A percentile compares a stretch with the other conserved stretches of the same genome.
Conservation (phyloP, 139 green algal genomes). For the Chlamydomonas schloesseri region DNA sequence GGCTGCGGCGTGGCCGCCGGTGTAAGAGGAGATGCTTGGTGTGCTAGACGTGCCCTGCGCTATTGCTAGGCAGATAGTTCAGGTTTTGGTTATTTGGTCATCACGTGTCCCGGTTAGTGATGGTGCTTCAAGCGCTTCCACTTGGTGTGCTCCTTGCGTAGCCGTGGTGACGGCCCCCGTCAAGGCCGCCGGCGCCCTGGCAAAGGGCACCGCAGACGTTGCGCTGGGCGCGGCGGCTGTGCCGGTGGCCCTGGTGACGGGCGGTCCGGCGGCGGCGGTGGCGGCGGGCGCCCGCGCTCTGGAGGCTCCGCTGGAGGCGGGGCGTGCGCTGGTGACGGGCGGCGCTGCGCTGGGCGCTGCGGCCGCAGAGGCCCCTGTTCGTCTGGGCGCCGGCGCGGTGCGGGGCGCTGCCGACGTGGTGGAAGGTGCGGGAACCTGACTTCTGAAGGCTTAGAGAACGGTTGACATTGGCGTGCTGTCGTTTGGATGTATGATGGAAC, state of each 20-base stretch:
- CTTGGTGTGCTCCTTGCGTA: not conserved
- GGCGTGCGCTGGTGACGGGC: conserved; percentile 5
- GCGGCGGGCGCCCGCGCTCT: conserved; percentile 27
- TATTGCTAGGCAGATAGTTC: no score
- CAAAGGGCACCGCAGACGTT: conserved; percentile 31
- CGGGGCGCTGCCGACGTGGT: conserved; percentile 17
- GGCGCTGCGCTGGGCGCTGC: conserved; percentile 29
- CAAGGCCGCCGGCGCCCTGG: conserved; percentile 10
- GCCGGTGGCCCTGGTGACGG: conserved; percentile 34
- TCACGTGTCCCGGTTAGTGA: no score
- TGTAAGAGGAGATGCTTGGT: no score
- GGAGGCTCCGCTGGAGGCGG: conserved; percentile 38
- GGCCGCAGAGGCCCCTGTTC: not conserved
- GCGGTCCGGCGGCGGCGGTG: conserved; percentile 30
- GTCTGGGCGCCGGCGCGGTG: conserved; percentile 13
- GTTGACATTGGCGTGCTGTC: no score
- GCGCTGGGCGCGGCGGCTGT: conserved; percentile 20
- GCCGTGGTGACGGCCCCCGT: conserved; percentile 24
- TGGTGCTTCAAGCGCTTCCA: no score
- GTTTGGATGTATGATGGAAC: no score
- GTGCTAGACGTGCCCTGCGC: no score
- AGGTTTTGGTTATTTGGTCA: no score
- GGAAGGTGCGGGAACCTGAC: conserved; percentile 17
- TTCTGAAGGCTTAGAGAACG: no score
- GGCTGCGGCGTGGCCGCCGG: no score